Evolutionary conservation across 2,329 filamentous ascomycete genomes (phyloP).

Genomic region (Curvularia sp.): DNA sequence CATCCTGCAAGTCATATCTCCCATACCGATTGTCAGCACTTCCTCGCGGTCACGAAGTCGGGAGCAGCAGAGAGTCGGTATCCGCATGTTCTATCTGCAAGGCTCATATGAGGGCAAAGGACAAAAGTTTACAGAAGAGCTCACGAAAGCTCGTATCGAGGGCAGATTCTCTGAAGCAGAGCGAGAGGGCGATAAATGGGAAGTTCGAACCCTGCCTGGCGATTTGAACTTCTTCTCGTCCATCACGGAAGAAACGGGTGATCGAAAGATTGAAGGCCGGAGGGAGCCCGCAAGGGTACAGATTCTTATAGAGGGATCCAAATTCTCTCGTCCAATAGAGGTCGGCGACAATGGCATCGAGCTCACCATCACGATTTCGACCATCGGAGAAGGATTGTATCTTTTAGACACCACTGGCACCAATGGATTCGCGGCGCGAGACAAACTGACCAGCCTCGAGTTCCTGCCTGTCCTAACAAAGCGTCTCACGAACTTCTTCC

Average conservation of each 20-base stretch:
- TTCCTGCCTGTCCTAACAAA: slow-evolving; percentile 78
- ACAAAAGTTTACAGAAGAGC: slow-evolving; percentile 78
- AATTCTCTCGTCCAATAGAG: slow-evolving; percentile 62
- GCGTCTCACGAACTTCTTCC: slow-evolving; percentile 74
- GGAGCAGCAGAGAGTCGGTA: slow-evolving; percentile 39
- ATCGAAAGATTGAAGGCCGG: slow-evolving; percentile 68
- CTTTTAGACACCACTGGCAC: slow-evolving; percentile 67
- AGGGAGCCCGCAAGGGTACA: slow-evolving; percentile 73
- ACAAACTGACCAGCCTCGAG: slow-evolving; percentile 75
- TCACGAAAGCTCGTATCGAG: slow-evolving; percentile 85
- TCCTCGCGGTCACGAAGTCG: slow-evolving; percentile 43
- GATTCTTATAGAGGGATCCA: slow-evolving; percentile 74
- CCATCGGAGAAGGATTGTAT: slow-evolving; percentile 62
- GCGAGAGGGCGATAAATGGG: slow-evolving; percentile 81
- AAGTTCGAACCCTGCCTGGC: slow-evolving; percentile 70
- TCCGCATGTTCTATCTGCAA: slow-evolving; percentile 68
- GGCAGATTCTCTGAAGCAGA: slow-evolving; percentile 83
- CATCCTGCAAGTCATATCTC: slow-evolving; percentile 72
- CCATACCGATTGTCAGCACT: slow-evolving; percentile 39
- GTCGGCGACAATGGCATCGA: slow-evolving; percentile 66
- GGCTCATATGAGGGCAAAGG: slow-evolving; percentile 81
- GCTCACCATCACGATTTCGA: slow-evolving; percentile 69
- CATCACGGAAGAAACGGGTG: slow-evolving; percentile 73
- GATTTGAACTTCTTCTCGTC: slow-evolving; percentile 67
- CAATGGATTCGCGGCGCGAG: slow-evolving; percentile 73